These are phyloP conservation scores for Trametopsis cervina DNA, from an alignment of 768 basidiomycete species.

Conservation along the genomic window DNA sequence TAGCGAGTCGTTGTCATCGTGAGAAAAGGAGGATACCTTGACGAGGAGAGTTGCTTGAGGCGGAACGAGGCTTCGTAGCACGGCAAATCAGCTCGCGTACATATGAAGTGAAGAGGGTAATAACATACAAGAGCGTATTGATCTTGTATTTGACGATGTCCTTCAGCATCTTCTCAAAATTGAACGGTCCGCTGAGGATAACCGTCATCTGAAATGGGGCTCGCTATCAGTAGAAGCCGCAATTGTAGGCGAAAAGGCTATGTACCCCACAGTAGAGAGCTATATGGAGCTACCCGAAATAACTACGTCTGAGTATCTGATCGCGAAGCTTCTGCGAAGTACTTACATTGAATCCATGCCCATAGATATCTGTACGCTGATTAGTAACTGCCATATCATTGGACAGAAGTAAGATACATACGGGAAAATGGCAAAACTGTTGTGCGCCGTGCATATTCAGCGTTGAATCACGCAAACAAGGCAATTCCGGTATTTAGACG, in stretches of 20 bases:
- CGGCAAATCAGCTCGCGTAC: too few relatives aligned
- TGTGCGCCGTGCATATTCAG: too few relatives aligned
- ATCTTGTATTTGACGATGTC: constrained; percentile 26
- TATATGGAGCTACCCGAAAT: constrained; percentile 21
- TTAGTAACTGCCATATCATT: background rate
- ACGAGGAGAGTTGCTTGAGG: constrained; percentile 23
- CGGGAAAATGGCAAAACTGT: constrained; percentile 26
- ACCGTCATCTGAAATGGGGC: too few relatives aligned
- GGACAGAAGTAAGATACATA: constrained; percentile 7
- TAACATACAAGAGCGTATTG: constrained; percentile 29
- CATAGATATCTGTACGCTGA: constrained; percentile 40
- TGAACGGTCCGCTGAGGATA: constrained; percentile 28
- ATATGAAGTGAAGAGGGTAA: too few relatives aligned
- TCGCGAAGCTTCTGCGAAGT: background rate
- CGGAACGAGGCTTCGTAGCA: constrained; percentile 24
- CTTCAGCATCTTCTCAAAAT: constrained; percentile 24
- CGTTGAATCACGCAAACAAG: too few relatives aligned
- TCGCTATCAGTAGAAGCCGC: too few relatives aligned
- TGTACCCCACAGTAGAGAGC: constrained; percentile 21
- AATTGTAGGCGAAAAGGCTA: too few relatives aligned
- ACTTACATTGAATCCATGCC: constrained; percentile 24
- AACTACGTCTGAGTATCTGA: background rate
- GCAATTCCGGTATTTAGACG: too few relatives aligned
- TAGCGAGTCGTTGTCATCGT: background rate
- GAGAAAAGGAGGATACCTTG: constrained; percentile 17